Evolutionary conservation across 2,329 filamentous ascomycete species (phyloP), one percentile per base, ranked within the genome.

Genomic region (Fusarium caatingaense): DNA sequence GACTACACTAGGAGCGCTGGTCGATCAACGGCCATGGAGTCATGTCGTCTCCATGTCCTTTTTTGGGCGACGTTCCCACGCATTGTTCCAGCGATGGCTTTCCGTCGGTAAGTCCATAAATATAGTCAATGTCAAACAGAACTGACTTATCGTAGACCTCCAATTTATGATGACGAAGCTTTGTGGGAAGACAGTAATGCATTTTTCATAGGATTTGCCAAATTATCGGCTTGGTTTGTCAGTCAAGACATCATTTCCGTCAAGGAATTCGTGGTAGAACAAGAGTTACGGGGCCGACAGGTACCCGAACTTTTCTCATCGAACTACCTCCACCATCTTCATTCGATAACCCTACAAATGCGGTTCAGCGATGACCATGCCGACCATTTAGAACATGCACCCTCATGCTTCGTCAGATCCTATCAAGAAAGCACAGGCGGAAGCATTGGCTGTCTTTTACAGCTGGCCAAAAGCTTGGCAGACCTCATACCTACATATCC

Each of bases 51-150:
- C 32, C 79, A 88, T 60, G 79, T 75, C 34, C 73, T 79, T 6
- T 85, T 90, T 68, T 91, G 88, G 88, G 68, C 76, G 32, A 65
- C 76, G 5, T 80, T 90, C 27, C 86, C 88, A 1, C 83, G 85
- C 0, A 71, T 89, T 12, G 79, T 88, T 20, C 51, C 68, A 9
- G 71, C 77, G 27, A 68, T 80, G 41, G 61, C 64, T 32, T 68
- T 56, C 34, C 79, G 83, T 60, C 83, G 80, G 85, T 86, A 79
- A 68, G 82, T 75, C 23, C 8, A 40, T 27, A 37, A 30, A 6
- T 34, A 18, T 20, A 34, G 23, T 28, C 18, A 9, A 10, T 28
- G 32, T 25, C 13, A 27, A 48, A 30, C 27, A 18, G 40, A 16
- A 68, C 60, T 67, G 32, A 65, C 40, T 46, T 46, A 25, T 51